A percentile compares a stretch with the other conserved stretches of the same genome.
Conservation (phyloP, 495 filamentous ascomycete genomes). For the Cercophora samala region DNA sequence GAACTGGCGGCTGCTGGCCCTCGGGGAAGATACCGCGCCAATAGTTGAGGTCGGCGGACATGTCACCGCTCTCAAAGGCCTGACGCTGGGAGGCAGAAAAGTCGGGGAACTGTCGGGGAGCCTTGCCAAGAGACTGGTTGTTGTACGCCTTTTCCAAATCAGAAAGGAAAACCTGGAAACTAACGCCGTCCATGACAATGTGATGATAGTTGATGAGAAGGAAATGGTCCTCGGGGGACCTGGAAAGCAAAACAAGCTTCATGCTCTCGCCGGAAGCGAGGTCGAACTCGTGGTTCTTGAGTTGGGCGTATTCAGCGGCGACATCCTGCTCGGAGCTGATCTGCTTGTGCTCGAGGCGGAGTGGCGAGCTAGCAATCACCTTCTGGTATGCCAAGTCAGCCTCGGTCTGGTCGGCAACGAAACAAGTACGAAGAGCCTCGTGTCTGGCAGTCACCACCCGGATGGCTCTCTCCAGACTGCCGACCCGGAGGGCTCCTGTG, state of each 20-base stretch:
- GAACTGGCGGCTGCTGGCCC: too few species aligned
- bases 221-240: slow-evolving; percentile 12
- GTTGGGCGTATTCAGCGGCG: slow-evolving; percentile 1
- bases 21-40: not conserved
- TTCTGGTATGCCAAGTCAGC: slow-evolving; percentile 17
- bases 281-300: slow-evolving; percentile 23
- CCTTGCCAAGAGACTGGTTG: too few species aligned
- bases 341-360: slow-evolving; percentile 15
- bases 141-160: not conserved
- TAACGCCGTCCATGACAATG: not conserved
- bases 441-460: slow-evolving; percentile 34
- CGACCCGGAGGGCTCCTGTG: slow-evolving; percentile 25
- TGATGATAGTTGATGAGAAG: slow-evolving; percentile 32
- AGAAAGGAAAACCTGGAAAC: not conserved
- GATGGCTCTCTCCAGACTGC: slow-evolving; percentile 35
- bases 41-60: not conserved
- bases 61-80: not conserved
- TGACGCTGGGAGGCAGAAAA: not conserved
- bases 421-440: slow-evolving; percentile 43
- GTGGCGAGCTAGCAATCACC: slow-evolving; percentile 9
- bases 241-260: slow-evolving; percentile 19
- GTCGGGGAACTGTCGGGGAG: too few species aligned
- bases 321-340: slow-evolving; percentile 9
- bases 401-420: slow-evolving; percentile 18
- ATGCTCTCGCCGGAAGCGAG: slow-evolving; percentile 20